phyloP scores from a whole-genome alignment of 2,329 filamentous ascomycete genomes.

The Tolypocladium inflatum region DNA sequence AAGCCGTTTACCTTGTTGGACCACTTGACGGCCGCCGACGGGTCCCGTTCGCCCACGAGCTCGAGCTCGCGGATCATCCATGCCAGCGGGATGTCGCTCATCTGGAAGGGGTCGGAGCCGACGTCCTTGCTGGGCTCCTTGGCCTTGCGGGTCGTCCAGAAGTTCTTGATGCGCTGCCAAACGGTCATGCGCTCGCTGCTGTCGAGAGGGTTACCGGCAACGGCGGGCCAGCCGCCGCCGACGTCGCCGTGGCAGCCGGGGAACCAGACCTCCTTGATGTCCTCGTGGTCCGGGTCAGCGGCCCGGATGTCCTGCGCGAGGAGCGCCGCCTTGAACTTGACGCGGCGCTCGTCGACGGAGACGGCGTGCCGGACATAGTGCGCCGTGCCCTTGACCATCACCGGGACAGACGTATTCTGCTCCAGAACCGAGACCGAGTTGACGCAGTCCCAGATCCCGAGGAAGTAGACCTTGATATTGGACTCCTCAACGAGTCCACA shows the following conservation, averaged over 20 bases:
- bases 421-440: constrained; percentile 37
- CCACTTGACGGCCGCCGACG: constrained; percentile 23
- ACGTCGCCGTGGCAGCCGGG: constrained; percentile 44
- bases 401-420: constrained; percentile 25
- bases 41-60: constrained; percentile 22
- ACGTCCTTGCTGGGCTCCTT: constrained; percentile 20
- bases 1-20: constrained; percentile 20
- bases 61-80: constrained; percentile 44
- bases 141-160: constrained; percentile 24
- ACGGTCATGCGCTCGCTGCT: constrained; percentile 15
- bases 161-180: constrained; percentile 24
- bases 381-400: constrained; percentile 29
- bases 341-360: constrained; percentile 41
- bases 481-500: constrained; percentile 7
- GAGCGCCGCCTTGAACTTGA: constrained; percentile 45
- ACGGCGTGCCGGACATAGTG: constrained; percentile 41
- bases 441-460: constrained; percentile 47
- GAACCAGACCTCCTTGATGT: constrained; percentile 44
- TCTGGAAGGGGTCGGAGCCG: constrained; percentile 24
- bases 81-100: constrained; percentile 39
- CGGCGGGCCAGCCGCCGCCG: constrained; percentile 40
- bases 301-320: constrained; percentile 29
- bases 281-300: constrained; percentile 18
- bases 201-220: constrained; percentile 13
- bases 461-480: constrained; percentile 40